A percentile compares a stretch with the other conserved stretches of the same genome.
These are phyloP conservation scores for Panaeolus papilionaceus DNA, from an alignment of 768 basidiomycete genomes.

Conservation along the genomic window DNA sequence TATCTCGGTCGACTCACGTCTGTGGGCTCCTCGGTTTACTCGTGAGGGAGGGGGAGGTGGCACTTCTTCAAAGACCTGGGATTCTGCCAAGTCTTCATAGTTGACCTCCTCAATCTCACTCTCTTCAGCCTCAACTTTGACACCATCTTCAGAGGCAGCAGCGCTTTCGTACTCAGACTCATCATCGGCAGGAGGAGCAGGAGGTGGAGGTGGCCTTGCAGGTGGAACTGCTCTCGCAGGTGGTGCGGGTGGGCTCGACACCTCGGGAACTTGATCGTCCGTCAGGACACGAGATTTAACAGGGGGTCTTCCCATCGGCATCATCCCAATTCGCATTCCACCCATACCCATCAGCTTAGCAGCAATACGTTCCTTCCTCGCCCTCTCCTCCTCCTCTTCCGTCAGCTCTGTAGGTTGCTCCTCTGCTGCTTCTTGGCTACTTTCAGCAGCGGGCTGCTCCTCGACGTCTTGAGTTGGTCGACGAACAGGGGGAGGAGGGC, in stretches of 20 bases:
- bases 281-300: slow-evolving; percentile 6
- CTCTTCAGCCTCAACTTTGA: slow-evolving; percentile 72
- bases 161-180: slow-evolving; percentile 56
- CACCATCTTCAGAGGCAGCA: slow-evolving; percentile 61
- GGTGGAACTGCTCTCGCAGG: slow-evolving; percentile 22
- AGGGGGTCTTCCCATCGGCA: slow-evolving; percentile 41
- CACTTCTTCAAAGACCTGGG: slow-evolving; percentile 50
- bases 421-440: slow-evolving; percentile 21
- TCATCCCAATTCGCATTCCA: slow-evolving; percentile 64
- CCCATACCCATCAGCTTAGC: slow-evolving; percentile 61
- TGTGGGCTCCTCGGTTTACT: slow-evolving; percentile 34
- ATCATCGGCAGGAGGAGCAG: slow-evolving; percentile 34
- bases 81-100: slow-evolving; percentile 55
- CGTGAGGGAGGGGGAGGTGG: slow-evolving; percentile 65
- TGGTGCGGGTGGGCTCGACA: slow-evolving; percentile 31
- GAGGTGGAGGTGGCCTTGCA: slow-evolving; percentile 30
- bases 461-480: slow-evolving; percentile 40
- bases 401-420: slow-evolving; percentile 36
- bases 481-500: slow-evolving; percentile 48
- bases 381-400: slow-evolving; percentile 71
- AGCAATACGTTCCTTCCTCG: slow-evolving; percentile 58
- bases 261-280: slow-evolving; percentile 36
- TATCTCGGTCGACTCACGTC: slow-evolving; percentile 28
- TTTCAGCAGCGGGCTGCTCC: slow-evolving; percentile 21
- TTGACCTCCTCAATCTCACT: slow-evolving; percentile 74